Evolutionary conservation across 2,329 filamentous ascomycete genomes (phyloP), one percentile per base, ranked within the genome.

Genomic region (Aspergillus ustus): DNA sequence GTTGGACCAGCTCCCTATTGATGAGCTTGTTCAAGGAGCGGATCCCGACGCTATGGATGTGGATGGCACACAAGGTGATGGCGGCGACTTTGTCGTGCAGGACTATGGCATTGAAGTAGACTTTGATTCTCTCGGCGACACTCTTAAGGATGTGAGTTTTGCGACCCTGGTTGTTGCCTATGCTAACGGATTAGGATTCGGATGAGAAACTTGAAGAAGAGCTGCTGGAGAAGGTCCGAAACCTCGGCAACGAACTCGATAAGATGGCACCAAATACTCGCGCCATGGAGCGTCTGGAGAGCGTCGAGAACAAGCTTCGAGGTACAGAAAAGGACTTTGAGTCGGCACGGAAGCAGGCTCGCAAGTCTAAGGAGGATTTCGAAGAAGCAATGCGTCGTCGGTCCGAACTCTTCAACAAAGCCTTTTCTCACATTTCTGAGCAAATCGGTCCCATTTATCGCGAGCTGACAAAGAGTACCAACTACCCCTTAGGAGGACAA

Each of bases 211-310:
- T 90, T 25, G 94, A 97, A 72, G 87, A 91, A 50, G 84, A 85
- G 61, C 83, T 99, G 1, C 86, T 90, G 57, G 91, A 96, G 57
- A 89, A 88, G 70, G 92, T 99, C 66, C 83, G 85, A 20, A 84
- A 85, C 29, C 84, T 99, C 9, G 88, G 89, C 49, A 82, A 85
- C 34, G 91, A 97, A 69, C 86, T 99, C 20, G 93, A 97, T 73
- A 97, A 97, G 78, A 89, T 98, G 77, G 93, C 95, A 64, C 95
- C 95, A 28, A 98, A 99, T 77, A 96, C 97, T 87, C 92, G 94
- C 70, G 95, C 94, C 8, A 92, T 93, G 77, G 93, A 98, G 73
- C 91, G 94, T 53, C 84, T 99, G 5, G 91, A 95, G 73, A 89
- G 88, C 22, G 93, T 96, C 8, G 91, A 96, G 75, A 85, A 87